A percentile compares a stretch with the other conserved stretches of the same genome.
Conservation (phyloP, 441 rosid genomes). For the Bocquillonia castaneifolia region DNA sequence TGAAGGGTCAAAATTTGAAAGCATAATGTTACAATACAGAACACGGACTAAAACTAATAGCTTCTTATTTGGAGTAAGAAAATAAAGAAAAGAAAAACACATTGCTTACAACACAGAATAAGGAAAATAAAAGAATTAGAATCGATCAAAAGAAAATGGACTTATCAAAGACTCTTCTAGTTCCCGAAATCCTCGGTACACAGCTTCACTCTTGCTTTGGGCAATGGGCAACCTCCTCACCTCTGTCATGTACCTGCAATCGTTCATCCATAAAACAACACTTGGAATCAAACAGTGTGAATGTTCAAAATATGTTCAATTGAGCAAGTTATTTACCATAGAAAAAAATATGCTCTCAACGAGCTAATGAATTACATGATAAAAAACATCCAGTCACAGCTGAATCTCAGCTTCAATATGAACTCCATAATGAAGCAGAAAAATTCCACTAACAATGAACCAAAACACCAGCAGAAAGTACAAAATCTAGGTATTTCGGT, state of each 20-base stretch:
- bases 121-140: slow-evolving; percentile 29
- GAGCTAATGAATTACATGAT: not conserved
- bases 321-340: not conserved
- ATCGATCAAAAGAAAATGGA: slow-evolving; percentile 49
- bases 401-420: not conserved
- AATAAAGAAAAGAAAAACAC: not conserved
- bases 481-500: not conserved
- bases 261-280: slow-evolving; percentile 5
- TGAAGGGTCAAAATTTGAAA: not conserved
- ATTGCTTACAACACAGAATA: slow-evolving; percentile 28
- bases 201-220: slow-evolving; percentile 65
- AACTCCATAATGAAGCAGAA: not conserved
- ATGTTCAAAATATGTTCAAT: not conserved
- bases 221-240: slow-evolving; percentile 80
- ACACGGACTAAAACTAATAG: slow-evolving; percentile 2
- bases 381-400: not conserved
- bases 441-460: not conserved
- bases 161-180: slow-evolving; percentile 79
- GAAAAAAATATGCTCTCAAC: not conserved
- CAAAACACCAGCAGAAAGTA: not conserved
- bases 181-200: slow-evolving; percentile 73
- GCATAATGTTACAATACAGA: not conserved
- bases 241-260: slow-evolving; percentile 87
- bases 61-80: slow-evolving; percentile 18
- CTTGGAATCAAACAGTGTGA: not conserved